phyloP scores from a whole-genome alignment of 1,284 basidiomycete species.

The Ganoderma sp. region DNA sequence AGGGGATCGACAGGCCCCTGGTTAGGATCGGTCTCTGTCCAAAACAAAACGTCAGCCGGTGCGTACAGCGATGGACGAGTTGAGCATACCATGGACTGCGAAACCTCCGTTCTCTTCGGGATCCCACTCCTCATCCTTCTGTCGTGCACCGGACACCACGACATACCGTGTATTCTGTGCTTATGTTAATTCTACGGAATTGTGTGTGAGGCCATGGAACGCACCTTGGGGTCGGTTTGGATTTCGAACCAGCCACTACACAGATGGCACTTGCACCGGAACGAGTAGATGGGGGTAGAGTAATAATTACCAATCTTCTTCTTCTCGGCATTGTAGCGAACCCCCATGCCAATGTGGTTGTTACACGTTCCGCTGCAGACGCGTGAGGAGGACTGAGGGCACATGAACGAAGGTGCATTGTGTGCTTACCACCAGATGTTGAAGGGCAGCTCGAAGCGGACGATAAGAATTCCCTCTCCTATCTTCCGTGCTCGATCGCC shows the following conservation, averaged over 20 bases:
- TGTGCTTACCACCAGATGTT: conserved; percentile 92
- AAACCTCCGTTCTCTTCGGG: conserved; percentile 94
- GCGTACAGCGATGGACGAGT: background rate
- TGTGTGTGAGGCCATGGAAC: conserved; percentile 23
- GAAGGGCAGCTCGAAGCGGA: conserved; percentile 94
- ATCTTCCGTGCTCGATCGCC: conserved; percentile 92
- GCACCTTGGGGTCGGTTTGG: conserved; percentile 93
- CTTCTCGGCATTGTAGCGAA: conserved; percentile 99
- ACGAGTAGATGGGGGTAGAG: conserved; percentile 92
- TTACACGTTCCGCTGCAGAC: conserved; percentile 79
- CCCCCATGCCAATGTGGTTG: conserved; percentile 95
- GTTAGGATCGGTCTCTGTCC: conserved; percentile 75
- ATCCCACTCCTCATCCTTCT: conserved; percentile 96
- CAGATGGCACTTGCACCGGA: conserved; percentile 96
- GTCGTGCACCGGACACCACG: conserved; percentile 87
- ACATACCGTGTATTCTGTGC: conserved; percentile 93
- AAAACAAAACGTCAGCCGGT: conserved; percentile 8
- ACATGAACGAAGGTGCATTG: background rate
- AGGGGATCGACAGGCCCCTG: conserved; percentile 76
- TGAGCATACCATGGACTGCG: conserved; percentile 77
- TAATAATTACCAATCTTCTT: conserved; percentile 96
- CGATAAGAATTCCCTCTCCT: conserved; percentile 92
- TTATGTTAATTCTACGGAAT: background rate
- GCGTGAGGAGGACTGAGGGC: conserved; percentile 12
- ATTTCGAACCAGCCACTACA: conserved; percentile 97